phyloP scores from a whole-genome alignment of 148 eudicot species.

The Chenopodium formosanum region DNA sequence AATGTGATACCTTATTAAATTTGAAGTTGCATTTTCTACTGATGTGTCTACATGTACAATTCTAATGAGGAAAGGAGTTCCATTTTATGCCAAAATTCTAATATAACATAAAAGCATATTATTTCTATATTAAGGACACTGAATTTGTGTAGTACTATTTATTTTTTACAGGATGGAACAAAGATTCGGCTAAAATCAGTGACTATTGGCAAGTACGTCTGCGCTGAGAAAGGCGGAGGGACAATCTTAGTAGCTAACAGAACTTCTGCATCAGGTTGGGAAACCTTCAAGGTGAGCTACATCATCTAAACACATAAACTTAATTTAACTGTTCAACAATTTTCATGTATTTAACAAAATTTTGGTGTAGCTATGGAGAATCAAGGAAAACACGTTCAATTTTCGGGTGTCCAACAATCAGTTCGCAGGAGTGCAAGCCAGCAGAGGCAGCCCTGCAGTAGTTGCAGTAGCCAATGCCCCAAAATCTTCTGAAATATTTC shows the following conservation, averaged over 20 bases:
- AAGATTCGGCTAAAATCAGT: conserved; percentile 53
- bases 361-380: conserved; percentile 63
- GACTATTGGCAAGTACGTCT: conserved; percentile 43
- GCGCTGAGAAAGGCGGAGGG: conserved; percentile 65
- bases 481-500: conserved; percentile 34
- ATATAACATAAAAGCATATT: too few relatives aligned
- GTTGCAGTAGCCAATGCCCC: conserved; percentile 39
- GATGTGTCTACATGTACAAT: too few relatives aligned
- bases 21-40: too few relatives aligned
- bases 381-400: conserved; percentile 54
- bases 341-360: neutral
- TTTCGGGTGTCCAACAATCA: conserved; percentile 62
- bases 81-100: too few relatives aligned
- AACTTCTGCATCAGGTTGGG: conserved; percentile 62
- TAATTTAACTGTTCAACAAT: neutral
- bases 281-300: conserved; percentile 40
- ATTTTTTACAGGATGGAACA: conserved; percentile 58
- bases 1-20: too few relatives aligned
- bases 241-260: conserved; percentile 55
- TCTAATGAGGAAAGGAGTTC: too few relatives aligned
- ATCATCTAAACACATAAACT: neutral
- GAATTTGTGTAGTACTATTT: neutral
- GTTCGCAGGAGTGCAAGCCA: conserved; percentile 42
- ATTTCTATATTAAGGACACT: too few relatives aligned
- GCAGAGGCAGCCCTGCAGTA: conserved; percentile 21